Conservation (phyloP, 495 filamentous ascomycete genomes). For the Neurospora terricola region DNA sequence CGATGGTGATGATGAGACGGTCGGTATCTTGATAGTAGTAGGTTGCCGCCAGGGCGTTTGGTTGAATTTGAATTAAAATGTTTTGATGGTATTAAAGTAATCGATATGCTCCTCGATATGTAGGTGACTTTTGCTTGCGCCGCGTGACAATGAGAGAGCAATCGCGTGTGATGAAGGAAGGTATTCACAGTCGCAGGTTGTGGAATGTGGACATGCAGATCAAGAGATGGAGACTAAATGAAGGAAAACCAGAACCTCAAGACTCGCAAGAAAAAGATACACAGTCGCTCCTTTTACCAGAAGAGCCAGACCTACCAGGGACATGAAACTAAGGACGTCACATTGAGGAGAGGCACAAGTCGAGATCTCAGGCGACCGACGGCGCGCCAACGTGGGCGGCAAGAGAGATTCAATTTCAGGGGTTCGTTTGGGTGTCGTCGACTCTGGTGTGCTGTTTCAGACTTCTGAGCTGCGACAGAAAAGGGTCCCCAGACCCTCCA, state of each 20-base stretch:
- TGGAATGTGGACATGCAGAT: background rate
- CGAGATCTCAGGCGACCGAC: background rate
- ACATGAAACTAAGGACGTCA: constrained; percentile 20
- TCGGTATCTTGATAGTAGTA: background rate
- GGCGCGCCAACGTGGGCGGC: background rate
- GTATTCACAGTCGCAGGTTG: background rate
- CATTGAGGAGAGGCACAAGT: constrained; percentile 5
- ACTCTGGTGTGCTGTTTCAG: background rate
- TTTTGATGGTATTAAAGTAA: background rate
- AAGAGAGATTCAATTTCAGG: constrained; percentile 25
- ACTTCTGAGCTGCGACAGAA: background rate
- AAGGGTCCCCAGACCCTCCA: background rate
- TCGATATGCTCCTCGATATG: background rate
- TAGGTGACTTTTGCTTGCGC: background rate
- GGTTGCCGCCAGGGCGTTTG: background rate
- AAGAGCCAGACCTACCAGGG: background rate
- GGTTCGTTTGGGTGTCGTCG: constrained; percentile 26
- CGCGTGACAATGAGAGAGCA: background rate
- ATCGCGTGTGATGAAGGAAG: background rate
- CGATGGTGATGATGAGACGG: background rate
- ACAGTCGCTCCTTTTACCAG: background rate
- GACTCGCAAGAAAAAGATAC: background rate
- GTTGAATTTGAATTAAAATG: background rate
- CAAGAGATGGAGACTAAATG: background rate
- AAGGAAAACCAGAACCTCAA: background rate